Evolutionary conservation across 2,329 filamentous ascomycete genomes (phyloP), one percentile per base, ranked within the genome.

Genomic region (Hypoxylon sp.): DNA sequence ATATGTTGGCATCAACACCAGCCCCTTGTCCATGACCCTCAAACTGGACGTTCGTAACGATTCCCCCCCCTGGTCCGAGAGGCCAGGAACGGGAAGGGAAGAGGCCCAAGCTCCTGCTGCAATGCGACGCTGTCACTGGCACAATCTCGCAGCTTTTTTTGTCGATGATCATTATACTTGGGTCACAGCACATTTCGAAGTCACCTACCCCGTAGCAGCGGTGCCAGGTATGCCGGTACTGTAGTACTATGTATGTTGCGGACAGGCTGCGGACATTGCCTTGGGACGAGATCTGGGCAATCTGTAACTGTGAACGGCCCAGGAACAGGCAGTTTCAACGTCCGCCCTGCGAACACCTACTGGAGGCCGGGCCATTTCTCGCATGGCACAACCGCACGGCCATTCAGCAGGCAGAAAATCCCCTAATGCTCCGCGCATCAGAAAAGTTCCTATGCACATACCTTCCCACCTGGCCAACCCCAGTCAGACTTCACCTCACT

Each of bases 91-190:
- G 18, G 35, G 13, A 56, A 48, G 31, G 8, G 27, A 26, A 40
- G 24, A 49, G 35, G 60, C 55, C 60, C 50, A 57, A 57, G 53
- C 60, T 62, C 47, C 42, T 24, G 29, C 40, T 59, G 49, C 55
- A 51, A 40, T 62, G 59, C 37, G 54, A 62, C 55, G 49, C 56
- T 53, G 35, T 43, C 51, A 49, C 49, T 60, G 53, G 47, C 55
- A 53, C 54, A 56, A n/a, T 21, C 48, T 58, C 45, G 40, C 18
- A 20, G 8, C 11, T 7, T 5, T 20, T 7, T 5, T 13, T 13
- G n/a, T 43, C 21, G 23, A 53, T 51, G 17, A 29, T 40, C 54
- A 33, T 35, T 13, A 35, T 35, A 47, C 48, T 29, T 49, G 52
- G 53, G 50, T 55, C 42, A 43, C 53, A 55, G 42, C 41, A 27